phyloP scores from a whole-genome alignment of 371 early-diverging fungal genomes.

The Circinella umbellata region DNA sequence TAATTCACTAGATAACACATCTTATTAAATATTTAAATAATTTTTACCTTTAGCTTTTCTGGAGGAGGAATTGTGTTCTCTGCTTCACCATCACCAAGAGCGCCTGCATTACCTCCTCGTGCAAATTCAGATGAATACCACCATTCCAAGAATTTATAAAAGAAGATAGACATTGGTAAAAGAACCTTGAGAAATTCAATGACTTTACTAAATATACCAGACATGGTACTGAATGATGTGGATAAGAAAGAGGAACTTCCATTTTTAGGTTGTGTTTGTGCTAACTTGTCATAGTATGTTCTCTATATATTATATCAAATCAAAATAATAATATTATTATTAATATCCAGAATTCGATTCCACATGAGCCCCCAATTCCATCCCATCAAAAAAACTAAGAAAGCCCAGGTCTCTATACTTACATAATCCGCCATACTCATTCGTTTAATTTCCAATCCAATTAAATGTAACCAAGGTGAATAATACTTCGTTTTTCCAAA shows the following conservation, averaged over 20 bases:
- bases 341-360: not conserved
- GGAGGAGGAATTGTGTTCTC: conserved; percentile 64
- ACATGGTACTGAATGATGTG: conserved; percentile 23
- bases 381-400: not conserved
- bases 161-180: conserved; percentile 89
- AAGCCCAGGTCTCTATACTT: too few species aligned
- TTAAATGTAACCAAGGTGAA: conserved; percentile 80
- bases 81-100: conserved; percentile 37
- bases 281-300: conserved; percentile 43
- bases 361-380: not conserved
- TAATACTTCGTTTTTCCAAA: conserved; percentile 81
- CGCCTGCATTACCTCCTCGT: conserved; percentile 38
- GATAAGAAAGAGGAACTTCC: conserved; percentile 4
- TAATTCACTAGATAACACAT: not conserved
- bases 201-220: conserved; percentile 52
- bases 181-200: conserved; percentile 76
- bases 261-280: conserved; percentile 12
- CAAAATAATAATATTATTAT: conserved; percentile 7
- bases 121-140: conserved; percentile 87
- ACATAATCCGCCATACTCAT: conserved; percentile 85
- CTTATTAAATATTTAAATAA: not conserved
- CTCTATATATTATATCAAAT: conserved; percentile 24
- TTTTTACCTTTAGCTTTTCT: conserved; percentile 56
- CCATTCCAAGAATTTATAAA: conserved; percentile 95
- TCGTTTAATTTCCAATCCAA: conserved; percentile 78